phyloP scores from a whole-genome alignment of 805 yeast genomes.

The Ogataea zsoltii region DNA sequence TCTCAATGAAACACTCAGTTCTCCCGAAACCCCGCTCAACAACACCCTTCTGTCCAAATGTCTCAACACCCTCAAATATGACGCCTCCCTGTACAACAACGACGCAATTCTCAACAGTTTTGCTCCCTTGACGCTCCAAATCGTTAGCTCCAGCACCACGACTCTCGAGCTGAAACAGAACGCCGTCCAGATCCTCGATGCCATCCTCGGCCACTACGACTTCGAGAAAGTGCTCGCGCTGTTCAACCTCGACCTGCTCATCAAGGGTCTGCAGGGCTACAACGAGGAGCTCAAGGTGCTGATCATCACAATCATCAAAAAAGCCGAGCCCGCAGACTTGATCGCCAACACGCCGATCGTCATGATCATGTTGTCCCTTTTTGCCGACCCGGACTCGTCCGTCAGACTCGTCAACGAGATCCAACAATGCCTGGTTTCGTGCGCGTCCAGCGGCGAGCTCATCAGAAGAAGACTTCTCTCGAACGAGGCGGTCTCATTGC shows the following conservation, averaged over 20 bases:
- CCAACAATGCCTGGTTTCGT: slow-evolving; percentile 23
- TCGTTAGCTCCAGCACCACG: slow-evolving; percentile 28
- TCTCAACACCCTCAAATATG: slow-evolving; percentile 19
- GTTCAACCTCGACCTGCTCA: slow-evolving; percentile 28
- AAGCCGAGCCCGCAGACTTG: slow-evolving; percentile 35
- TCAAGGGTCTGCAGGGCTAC: slow-evolving; percentile 32
- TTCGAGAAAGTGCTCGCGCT: slow-evolving; percentile 30
- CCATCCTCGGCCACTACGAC: slow-evolving; percentile 28
- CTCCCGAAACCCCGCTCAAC: slow-evolving; percentile 14
- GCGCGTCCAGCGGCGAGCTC: slow-evolving; percentile 31
- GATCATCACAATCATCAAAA: slow-evolving; percentile 26
- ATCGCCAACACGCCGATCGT: slow-evolving; percentile 35
- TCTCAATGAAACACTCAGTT: slow-evolving; percentile 12
- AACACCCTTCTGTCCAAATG: slow-evolving; percentile 18
- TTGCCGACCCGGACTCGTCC: slow-evolving; percentile 22
- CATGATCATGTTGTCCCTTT: slow-evolving; percentile 23
- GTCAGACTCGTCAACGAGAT: slow-evolving; percentile 24
- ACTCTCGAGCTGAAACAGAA: slow-evolving; percentile 20
- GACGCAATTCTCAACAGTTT: slow-evolving; percentile 17
- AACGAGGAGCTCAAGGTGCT: slow-evolving; percentile 28
- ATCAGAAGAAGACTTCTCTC: slow-evolving; percentile 32
- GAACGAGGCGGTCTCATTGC: slow-evolving; percentile 23
- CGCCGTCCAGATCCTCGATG: slow-evolving; percentile 25
- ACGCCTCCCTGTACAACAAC: slow-evolving; percentile 15
- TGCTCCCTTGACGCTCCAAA: slow-evolving; percentile 22